phyloP scores from a whole-genome alignment of 2,329 filamentous ascomycete genomes.

The Ceratocystis colombiana region DNA sequence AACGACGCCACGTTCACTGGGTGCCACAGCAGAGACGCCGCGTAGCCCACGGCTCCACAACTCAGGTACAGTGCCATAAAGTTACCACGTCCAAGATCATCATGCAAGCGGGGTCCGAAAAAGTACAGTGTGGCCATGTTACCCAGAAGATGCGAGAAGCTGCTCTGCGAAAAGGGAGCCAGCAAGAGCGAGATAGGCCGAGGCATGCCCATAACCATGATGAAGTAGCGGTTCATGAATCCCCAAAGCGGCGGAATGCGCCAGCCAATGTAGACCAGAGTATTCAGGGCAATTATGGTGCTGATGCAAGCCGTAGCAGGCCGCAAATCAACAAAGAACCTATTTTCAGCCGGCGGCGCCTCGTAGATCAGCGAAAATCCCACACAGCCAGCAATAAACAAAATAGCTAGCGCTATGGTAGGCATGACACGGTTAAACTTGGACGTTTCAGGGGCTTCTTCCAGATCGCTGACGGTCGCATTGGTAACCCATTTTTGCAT shows the following conservation, averaged over 20 bases:
- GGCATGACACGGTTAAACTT: conserved; percentile 47
- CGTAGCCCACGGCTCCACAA: conserved; percentile 48
- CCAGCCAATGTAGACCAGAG: conserved; percentile 49
- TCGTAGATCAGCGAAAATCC: conserved; percentile 41
- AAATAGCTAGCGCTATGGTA: conserved; percentile 40
- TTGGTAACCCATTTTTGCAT: conserved; percentile 38
- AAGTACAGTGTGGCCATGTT: conserved; percentile 60
- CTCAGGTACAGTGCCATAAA: conserved; percentile 59
- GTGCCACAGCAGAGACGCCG: conserved; percentile 45
- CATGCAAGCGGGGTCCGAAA: conserved; percentile 56
- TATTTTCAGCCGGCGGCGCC: conserved; percentile 31
- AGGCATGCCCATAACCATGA: conserved; percentile 55
- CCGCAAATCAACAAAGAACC: conserved; percentile 51
- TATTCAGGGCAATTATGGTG: conserved; percentile 51
- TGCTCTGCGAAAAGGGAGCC: conserved; percentile 60
- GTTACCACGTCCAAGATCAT: conserved; percentile 57
- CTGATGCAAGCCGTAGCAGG: conserved; percentile 55
- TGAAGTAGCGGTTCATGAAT: conserved; percentile 57
- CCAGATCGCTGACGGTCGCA: conserved; percentile 40
- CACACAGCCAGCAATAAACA: conserved; percentile 38
- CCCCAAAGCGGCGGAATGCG: conserved; percentile 55
- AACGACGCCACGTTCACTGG: conserved; percentile 45
- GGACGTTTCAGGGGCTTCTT: conserved; percentile 43
- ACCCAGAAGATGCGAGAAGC: conserved; percentile 46
- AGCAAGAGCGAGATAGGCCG: conserved; percentile 52